Evolutionary conservation across 164 flowering plant species (phyloP), one percentile per base, ranked within the genome.

Genomic region (Vitis cinerea): DNA sequence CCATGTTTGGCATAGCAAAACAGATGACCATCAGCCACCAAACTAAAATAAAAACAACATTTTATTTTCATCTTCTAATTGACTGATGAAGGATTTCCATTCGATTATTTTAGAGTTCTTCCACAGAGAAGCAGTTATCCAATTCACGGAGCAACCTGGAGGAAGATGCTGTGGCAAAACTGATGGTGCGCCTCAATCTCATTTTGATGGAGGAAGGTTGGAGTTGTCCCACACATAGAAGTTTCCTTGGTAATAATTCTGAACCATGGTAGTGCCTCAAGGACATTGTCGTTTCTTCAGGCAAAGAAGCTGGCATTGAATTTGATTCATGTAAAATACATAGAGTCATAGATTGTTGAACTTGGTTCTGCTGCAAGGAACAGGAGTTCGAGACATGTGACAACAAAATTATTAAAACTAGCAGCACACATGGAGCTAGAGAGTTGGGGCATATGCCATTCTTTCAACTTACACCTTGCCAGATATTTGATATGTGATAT

Each of bases 171-270:
- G 86, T 79, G 57, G 91, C 86, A 60, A 83, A 90, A 73, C 61
- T 92, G 67, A 80, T 86, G 76, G 56, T 71, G 67, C 90, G 97
- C 59, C 88, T 92, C 30, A 85, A 84, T 61, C 92, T 92, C 71
- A 86, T 92, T 68, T 69, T 66, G 72, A 85, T 77, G 85, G 95
- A 87, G 79, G 83, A 84, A 60, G 90, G 88, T 57, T 88, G 91
- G 92, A 82, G 76, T 65, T 68, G 30, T 30, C 83, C 85, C 1
- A 65, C 87, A 6, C 15, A 71, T 63, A 81, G 67, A 73, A 84
- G 68, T 10, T 75, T 80, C 62, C 81, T 89, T 44, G 75, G 76
- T 62, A 83, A 84, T 60, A 80, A 77, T 64, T 87, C 95, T 54
- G 97, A 92, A 61, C 95, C 97, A 60, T 92, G 97, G 97, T 92